Evolutionary conservation across 2,329 filamentous ascomycete genomes (phyloP).

Genomic region (Monascus ruber): DNA sequence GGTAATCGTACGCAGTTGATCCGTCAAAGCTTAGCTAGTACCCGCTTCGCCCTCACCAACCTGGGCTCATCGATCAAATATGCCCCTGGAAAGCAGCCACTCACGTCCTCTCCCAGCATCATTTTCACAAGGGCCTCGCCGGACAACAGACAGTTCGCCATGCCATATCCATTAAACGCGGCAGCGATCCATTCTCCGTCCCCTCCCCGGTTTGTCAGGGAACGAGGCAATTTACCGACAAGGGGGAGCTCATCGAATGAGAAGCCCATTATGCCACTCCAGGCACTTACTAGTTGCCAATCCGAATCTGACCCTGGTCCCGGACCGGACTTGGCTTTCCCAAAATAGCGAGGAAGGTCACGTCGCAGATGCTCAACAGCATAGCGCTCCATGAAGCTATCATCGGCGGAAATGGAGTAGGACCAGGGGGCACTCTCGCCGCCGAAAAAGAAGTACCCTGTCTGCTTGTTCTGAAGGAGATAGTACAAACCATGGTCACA

Average conservation of each 20-base stretch:
- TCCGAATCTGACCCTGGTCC: background rate
- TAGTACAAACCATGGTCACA: conserved; percentile 15
- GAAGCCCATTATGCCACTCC: conserved; percentile 39
- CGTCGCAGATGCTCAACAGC: conserved; percentile 10
- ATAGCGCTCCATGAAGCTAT: conserved; percentile 8
- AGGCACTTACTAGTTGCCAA: conserved; percentile 15
- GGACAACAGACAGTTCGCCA: conserved; percentile 42
- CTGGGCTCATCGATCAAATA: conserved; percentile 12
- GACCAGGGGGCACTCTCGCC: conserved; percentile 13
- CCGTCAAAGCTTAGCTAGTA: no score
- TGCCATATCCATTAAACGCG: conserved; percentile 56
- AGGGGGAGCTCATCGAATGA: conserved; percentile 40
- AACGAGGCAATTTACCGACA: conserved; percentile 38
- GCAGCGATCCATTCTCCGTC: conserved; percentile 42
- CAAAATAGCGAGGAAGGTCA: conserved; percentile 12
- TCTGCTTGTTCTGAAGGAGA: conserved; percentile 14
- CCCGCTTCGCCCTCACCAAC: background rate
- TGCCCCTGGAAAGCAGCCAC: conserved; percentile 15
- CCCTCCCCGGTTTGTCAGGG: conserved; percentile 21
- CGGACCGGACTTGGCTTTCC: background rate
- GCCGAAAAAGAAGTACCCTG: conserved; percentile 16
- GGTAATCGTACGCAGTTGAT: no score
- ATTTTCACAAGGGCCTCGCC: conserved; percentile 17
- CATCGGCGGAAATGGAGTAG: conserved; percentile 11
- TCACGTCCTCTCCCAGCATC: conserved; percentile 16